These are phyloP conservation scores for Curvularia sp. DNA, from an alignment of 2,329 filamentous ascomycete species.

Conservation along the genomic window DNA sequence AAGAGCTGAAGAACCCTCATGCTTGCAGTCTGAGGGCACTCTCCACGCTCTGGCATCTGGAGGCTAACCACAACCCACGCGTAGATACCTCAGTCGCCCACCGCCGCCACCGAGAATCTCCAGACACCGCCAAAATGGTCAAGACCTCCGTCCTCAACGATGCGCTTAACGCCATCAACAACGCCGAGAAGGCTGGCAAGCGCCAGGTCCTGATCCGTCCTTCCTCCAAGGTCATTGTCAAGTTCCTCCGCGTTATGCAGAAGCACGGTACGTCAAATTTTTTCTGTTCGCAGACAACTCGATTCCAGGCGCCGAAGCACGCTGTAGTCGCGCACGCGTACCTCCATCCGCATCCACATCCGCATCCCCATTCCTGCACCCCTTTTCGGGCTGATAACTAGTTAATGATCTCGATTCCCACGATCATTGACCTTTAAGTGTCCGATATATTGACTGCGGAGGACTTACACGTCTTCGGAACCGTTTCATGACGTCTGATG, in stretches of 20 bases:
- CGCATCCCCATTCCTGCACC: constrained; percentile 30
- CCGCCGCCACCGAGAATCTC: constrained; percentile 80
- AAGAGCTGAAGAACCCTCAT: constrained; percentile 73
- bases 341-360: neutral
- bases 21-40: constrained; percentile 65
- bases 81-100: constrained; percentile 67
- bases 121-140: constrained; percentile 83
- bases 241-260: constrained; percentile 99
- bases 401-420: constrained; percentile 85
- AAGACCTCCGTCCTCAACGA: constrained; percentile 99
- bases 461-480: constrained; percentile 97
- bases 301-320: constrained; percentile 1
- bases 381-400: constrained; percentile 99
- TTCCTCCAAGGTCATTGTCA: constrained; percentile 99
- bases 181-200: constrained; percentile 99
- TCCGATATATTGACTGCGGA: constrained; percentile 90
- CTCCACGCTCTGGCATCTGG: constrained; percentile 70
- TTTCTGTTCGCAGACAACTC: constrained; percentile 10
- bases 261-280: constrained; percentile 83
- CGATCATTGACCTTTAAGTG: constrained; percentile 99
- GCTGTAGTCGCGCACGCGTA: neutral
- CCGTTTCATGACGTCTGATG: constrained; percentile 76
- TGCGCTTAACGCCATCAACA: constrained; percentile 99
- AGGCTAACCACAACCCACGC: constrained; percentile 61
- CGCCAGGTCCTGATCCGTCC: constrained; percentile 98